phyloP scores from a whole-genome alignment of 768 basidiomycete species.

The Sutorius australiensis region DNA sequence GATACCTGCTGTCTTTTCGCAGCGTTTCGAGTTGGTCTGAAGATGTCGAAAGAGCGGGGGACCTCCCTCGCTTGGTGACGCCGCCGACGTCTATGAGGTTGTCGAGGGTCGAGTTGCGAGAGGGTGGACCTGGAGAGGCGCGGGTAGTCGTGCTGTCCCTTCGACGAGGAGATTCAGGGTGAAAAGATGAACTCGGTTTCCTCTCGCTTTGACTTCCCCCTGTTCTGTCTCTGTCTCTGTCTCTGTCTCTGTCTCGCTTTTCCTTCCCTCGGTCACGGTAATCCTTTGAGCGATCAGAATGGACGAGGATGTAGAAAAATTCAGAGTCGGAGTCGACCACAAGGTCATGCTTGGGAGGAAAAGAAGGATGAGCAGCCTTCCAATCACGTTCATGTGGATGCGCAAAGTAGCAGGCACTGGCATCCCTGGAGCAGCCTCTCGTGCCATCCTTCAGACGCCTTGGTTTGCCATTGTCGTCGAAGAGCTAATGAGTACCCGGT shows the following conservation, averaged over 20 bases:
- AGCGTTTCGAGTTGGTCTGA: conserved; percentile 28
- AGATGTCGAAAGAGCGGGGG: conserved; percentile 23
- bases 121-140: conserved; percentile 11
- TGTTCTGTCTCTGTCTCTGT: not conserved
- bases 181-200: conserved; percentile 8
- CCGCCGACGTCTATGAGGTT: conserved; percentile 3
- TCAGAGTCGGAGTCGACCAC: conserved; percentile 23
- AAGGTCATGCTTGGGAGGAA: conserved; percentile 18
- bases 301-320: conserved; percentile 19
- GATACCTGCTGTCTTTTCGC: conserved; percentile 15
- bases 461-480: conserved; percentile 26
- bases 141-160: conserved; percentile 12
- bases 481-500: conserved; percentile 18
- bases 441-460: conserved; percentile 20
- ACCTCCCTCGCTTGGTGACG: conserved; percentile 13
- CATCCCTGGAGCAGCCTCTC: conserved; percentile 21
- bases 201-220: conserved; percentile 1
- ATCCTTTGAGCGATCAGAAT: conserved; percentile 8
- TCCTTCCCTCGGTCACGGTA: conserved; percentile 12
- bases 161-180: conserved; percentile 13
- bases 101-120: conserved; percentile 16
- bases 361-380: conserved; percentile 26
- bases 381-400: conserved; percentile 34
- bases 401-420: conserved; percentile 25
- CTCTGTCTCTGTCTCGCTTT: not conserved